Base-by-base conservation (phyloP, 2,329 filamentous ascomycete species). In the Drechmeria coniospora region DNA sequence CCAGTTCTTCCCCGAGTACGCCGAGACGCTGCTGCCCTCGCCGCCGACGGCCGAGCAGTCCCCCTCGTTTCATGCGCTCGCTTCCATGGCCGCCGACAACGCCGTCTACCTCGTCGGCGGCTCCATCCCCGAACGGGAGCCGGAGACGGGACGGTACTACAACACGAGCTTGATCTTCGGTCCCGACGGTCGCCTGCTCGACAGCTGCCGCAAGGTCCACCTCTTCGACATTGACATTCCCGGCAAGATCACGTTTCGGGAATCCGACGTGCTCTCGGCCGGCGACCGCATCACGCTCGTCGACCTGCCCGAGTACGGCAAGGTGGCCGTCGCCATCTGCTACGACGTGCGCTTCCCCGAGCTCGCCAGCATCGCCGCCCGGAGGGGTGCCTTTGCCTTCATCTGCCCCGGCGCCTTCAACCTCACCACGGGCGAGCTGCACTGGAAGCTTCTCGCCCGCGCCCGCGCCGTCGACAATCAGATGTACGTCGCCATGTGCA, bases 321-420 rank as follows among this genome's bases (percentile, higher is more conserved):
- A 72, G 50, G 70, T 98, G 36, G 84, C 72, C 4, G 61, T 98
- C 4, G 86, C 81, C 18, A 95, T 98, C 49, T 98, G 90, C 67
- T 98, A 98, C 58, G 90, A 98, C 55, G 73, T 98, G 30, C 82
- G 90, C 22, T 98, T 98, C 60, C 87, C 90, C 0, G 90, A 95
- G 57, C 64, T 93, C 8, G 90, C 84, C 3, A 90, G 73, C 49
- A 77, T 95, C 31, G 87, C 87, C 0, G 82, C 87, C 13, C 68
- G 90, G 18, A 74, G 74, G 39, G 84, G 79, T n/a, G 79, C 74
- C 32, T 98, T 98, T 52, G 65, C 82, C 25, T 69, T 95, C 29
- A 51, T 95, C 12, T 95, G 94, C 53, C 90, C 90, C 0, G 90
- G 84, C n/a, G 90, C 90, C 1, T 98, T 98, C 65, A 98, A 95